These are phyloP conservation scores for Biancaea sappan DNA, from an alignment of 306 rosid species.

Conservation along the genomic window DNA sequence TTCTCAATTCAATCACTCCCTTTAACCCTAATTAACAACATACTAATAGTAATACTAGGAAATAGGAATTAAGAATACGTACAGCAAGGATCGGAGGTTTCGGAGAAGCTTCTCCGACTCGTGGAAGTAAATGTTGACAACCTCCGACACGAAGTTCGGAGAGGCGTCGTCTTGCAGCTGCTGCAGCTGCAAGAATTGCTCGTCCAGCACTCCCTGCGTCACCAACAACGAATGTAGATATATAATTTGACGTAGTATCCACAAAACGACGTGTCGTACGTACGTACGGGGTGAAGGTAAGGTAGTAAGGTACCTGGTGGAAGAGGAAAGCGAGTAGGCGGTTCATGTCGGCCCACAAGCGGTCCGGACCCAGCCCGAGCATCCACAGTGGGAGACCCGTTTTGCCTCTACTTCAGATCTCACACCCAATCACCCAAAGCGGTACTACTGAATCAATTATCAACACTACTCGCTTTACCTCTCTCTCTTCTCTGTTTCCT, in stretches of 20 bases:
- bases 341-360: constrained; percentile 95
- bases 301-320: too few relatives aligned
- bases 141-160: constrained; percentile 91
- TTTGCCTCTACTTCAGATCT: too few relatives aligned
- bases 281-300: too few relatives aligned
- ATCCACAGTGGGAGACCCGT: constrained; percentile 99
- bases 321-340: constrained; percentile 92
- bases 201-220: constrained; percentile 82
- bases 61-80: constrained; percentile 11
- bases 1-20: background rate
- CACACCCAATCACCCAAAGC: too few relatives aligned
- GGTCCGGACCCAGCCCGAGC: constrained; percentile 87
- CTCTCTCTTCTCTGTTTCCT: too few relatives aligned
- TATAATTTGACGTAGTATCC: too few relatives aligned
- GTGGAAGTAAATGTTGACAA: constrained; percentile 88
- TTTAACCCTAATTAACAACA: too few relatives aligned
- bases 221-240: too few relatives aligned
- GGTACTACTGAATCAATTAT: too few relatives aligned
- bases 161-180: constrained; percentile 92
- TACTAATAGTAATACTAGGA: background rate
- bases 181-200: constrained; percentile 92
- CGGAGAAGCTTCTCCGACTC: constrained; percentile 88
- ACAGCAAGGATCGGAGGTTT: constrained; percentile 77
- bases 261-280: too few relatives aligned
- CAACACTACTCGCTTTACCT: too few relatives aligned